Conservation (phyloP, 2,329 filamentous ascomycete genomes). For the Meredithiella fracta region DNA sequence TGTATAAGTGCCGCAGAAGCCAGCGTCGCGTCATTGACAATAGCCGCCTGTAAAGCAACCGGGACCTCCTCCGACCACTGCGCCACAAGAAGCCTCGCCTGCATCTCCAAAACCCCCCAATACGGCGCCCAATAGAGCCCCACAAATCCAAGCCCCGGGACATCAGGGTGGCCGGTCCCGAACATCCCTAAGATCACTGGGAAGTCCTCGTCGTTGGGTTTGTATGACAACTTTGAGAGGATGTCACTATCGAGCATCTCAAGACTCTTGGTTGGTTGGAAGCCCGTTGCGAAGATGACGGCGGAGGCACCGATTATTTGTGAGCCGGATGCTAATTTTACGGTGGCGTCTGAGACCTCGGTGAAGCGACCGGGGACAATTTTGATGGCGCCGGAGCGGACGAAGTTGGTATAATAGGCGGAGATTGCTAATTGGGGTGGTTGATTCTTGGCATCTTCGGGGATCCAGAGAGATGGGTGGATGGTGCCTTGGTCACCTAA, state of each 20-base stretch:
- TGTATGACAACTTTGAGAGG: slow-evolving; percentile 40
- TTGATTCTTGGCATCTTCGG: slow-evolving; percentile 25
- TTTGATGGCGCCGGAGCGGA: slow-evolving; percentile 45
- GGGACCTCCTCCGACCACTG: slow-evolving; percentile 33
- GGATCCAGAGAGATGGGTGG: slow-evolving; percentile 23
- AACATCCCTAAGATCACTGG: slow-evolving; percentile 53
- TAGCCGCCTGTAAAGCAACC: background rate
- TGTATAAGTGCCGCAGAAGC: slow-evolving; percentile 29
- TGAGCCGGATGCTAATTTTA: slow-evolving; percentile 20
- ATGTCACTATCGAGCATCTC: slow-evolving; percentile 45
- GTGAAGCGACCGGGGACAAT: slow-evolving; percentile 31
- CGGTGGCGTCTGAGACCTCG: slow-evolving; percentile 23
- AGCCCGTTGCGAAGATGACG: slow-evolving; percentile 62
- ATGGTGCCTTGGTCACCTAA: slow-evolving; percentile 30
- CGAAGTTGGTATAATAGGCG: slow-evolving; percentile 58
- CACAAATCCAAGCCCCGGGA: slow-evolving; percentile 57
- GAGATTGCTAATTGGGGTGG: slow-evolving; percentile 53
- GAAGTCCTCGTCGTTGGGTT: slow-evolving; percentile 35
- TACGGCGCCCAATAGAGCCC: slow-evolving; percentile 74
- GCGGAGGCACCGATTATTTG: slow-evolving; percentile 42
- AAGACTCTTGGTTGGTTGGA: slow-evolving; percentile 46
- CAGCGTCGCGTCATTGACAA: slow-evolving; percentile 23
- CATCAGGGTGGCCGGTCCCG: slow-evolving; percentile 40
- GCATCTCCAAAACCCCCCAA: slow-evolving; percentile 80
- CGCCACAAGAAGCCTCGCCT: slow-evolving; percentile 50